These are phyloP conservation scores for Umbellularia californica DNA, from an alignment of 164 flowering plant species.

Conservation along the genomic window DNA sequence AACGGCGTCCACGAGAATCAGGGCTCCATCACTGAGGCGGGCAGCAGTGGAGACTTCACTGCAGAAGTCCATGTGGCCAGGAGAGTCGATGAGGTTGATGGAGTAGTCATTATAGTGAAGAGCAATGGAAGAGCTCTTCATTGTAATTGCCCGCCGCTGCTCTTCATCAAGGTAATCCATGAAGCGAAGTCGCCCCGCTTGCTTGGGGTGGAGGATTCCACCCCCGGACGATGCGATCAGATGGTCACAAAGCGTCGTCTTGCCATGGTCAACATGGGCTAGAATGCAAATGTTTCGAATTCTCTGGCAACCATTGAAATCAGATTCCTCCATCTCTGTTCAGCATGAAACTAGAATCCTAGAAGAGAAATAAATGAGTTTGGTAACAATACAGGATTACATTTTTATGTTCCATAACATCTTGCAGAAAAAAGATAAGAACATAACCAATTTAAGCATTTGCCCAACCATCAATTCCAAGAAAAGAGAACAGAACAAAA, in stretches of 20 bases:
- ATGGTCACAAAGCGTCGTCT: conserved; percentile 89
- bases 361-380: not conserved
- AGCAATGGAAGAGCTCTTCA: conserved; percentile 86
- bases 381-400: not conserved
- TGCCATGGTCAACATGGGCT: conserved; percentile 96
- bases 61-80: conserved; percentile 95
- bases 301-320: conserved; percentile 20
- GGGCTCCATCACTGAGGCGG: conserved; percentile 79
- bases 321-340: conserved; percentile 30
- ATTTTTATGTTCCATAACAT: too few relatives aligned
- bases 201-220: conserved; percentile 74
- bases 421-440: too few relatives aligned
- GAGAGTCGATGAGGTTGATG: conserved; percentile 83
- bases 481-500: too few relatives aligned
- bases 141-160: conserved; percentile 90
- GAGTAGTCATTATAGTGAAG: conserved; percentile 41
- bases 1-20: conserved; percentile 79
- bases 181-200: conserved; percentile 70
- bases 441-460: too few relatives aligned
- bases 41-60: conserved; percentile 94
- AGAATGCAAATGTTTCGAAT: conserved; percentile 82
- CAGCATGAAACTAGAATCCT: not conserved
- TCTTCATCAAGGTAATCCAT: conserved; percentile 94
- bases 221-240: conserved; percentile 60
- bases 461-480: too few relatives aligned